Conservation (phyloP, 208 protist species). For the Wallacemonas sp. region DNA sequence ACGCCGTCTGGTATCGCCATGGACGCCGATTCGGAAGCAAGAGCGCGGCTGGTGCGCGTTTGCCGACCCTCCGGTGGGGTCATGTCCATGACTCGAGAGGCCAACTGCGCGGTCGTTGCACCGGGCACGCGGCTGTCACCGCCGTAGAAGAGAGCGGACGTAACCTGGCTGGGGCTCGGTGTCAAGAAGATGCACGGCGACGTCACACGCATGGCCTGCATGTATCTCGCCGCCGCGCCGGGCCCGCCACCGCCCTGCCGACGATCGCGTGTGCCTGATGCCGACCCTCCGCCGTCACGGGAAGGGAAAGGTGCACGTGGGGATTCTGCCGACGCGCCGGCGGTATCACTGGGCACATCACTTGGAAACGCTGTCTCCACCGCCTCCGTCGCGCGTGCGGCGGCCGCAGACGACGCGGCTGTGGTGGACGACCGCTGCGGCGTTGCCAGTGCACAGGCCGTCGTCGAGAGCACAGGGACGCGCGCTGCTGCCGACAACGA, state of each 20-base stretch:
- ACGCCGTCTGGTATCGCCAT: neutral
- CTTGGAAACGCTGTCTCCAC: too few relatives aligned
- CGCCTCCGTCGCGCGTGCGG: conserved; percentile 5
- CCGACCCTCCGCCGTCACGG: too few relatives aligned
- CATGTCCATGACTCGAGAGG: neutral
- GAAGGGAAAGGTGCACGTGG: conserved; percentile 15
- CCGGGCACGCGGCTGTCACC: neutral
- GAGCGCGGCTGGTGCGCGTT: neutral
- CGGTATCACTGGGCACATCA: too few relatives aligned
- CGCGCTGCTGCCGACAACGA: neutral
- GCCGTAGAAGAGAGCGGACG: conserved; percentile 8
- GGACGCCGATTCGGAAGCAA: neutral
- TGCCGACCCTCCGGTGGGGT: neutral
- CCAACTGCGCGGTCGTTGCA: neutral
- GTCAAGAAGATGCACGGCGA: conserved; percentile 12
- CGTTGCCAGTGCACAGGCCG: too few relatives aligned
- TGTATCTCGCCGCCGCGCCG: neutral
- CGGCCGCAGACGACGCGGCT: neutral
- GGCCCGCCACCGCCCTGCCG: neutral
- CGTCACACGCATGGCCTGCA: conserved; percentile 1
- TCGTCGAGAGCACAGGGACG: neutral
- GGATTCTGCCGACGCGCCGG: neutral
- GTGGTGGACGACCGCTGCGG: too few relatives aligned
- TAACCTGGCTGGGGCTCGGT: neutral
- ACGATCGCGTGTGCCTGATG: conserved; percentile 1